phyloP scores from a whole-genome alignment of 768 basidiomycete genomes.

The Leucosporidium creatinivorum region DNA sequence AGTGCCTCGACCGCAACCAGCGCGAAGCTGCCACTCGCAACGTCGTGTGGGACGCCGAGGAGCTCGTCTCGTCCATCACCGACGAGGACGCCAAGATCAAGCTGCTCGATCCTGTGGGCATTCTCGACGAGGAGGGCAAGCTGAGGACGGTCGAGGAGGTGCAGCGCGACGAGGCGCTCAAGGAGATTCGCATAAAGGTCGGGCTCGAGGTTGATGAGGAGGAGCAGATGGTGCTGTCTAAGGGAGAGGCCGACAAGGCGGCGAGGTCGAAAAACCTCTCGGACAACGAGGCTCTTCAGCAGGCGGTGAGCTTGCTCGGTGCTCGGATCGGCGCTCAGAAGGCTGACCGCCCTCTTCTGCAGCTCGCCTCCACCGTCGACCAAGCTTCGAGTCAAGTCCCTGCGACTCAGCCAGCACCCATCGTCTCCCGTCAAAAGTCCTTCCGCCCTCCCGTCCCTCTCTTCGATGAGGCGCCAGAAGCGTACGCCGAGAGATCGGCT shows the following conservation, averaged over 20 bases:
- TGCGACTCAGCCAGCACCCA: slow-evolving; percentile 23
- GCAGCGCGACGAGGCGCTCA: not conserved
- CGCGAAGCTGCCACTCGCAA: slow-evolving; percentile 55
- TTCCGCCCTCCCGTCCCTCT: slow-evolving; percentile 10
- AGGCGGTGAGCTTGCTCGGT: not conserved
- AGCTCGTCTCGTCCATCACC: slow-evolving; percentile 10
- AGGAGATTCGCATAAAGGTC: not conserved
- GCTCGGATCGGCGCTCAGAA: not conserved
- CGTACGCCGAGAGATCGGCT: not conserved
- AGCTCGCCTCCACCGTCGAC: not conserved
- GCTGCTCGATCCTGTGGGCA: slow-evolving; percentile 1
- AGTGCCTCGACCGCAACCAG: slow-evolving; percentile 37
- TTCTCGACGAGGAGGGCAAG: slow-evolving; percentile 5
- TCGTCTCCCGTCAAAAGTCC: slow-evolving; percentile 23
- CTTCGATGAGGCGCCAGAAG: slow-evolving; percentile 13
- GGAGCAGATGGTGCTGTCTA: not conserved
- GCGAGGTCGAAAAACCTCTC: slow-evolving; percentile 7
- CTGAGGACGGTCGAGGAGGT: slow-evolving; percentile 3
- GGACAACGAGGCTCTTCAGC: slow-evolving; percentile 16
- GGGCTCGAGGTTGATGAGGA: slow-evolving; percentile 11
- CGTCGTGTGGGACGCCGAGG: slow-evolving; percentile 29
- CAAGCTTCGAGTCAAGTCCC: not conserved
- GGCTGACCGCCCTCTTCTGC: not conserved
- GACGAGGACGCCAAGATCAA: slow-evolving; percentile 11
- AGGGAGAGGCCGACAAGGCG: not conserved